Base-by-base conservation (phyloP, 768 basidiomycete genomes). In the Russula virescens region DNA sequence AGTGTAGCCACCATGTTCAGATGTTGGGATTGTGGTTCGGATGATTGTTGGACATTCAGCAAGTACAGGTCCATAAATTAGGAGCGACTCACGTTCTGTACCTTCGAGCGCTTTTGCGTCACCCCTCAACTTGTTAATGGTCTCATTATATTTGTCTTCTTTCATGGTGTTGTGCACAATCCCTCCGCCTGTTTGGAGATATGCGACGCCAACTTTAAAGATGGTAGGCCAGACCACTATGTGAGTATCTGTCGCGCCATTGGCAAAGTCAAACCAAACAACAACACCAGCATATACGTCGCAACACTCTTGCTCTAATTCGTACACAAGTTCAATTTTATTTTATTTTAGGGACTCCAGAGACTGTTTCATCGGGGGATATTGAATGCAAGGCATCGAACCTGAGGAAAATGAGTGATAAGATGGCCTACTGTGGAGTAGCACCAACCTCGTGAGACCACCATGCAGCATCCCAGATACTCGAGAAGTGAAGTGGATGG, bases 331-430 rank as follows among this genome's bases (percentile, higher is more conserved):
- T 73, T 99, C 93, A 65, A 99, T 92, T 0, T 97, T 97, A n/a
- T 73, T 96, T 97, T 75, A 99, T 95, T 76, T 99, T 99, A 2
- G 97, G 97, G 35, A 97, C 97, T 25, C 97, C 97, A 1, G 96
- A 98, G 26, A 99, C 97, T 2, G 97, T 99, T 0, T 97, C 97
- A 19, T 96, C 95, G 1, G 97, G 97, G 79, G 98, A 98, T 66
- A 99, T 98, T 25, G 96, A 98, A 11, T 95, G 85, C 83, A 99
- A 98, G 0, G 97, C 97, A 72, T 98, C 96, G 71, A 98, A 99
- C 67, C 95, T 95, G 67, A 38, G 47, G 64, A 45, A 23, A 55
- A 53, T 23, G 55, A 58, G 51, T 54, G 21, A 59, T 64, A 19
- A 2, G 61, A 59, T 4, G 23, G 35, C 11, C n/a, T 11, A 18